Evolutionary conservation across 176 grass and related monocot genomes (phyloP), one percentile per base, ranked within the genome.

Genomic region (Chloris gayana): DNA sequence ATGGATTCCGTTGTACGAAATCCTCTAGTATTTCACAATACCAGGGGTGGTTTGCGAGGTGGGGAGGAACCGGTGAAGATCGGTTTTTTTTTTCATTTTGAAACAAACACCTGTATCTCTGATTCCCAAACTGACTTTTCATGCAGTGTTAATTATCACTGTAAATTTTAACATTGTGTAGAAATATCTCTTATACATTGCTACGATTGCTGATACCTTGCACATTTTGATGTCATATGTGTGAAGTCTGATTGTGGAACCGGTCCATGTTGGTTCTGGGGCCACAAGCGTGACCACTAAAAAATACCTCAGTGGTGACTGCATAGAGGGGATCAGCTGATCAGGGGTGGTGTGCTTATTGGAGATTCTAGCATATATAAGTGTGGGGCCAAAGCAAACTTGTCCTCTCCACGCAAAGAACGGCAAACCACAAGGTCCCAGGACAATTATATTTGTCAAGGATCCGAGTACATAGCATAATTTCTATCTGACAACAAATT

Each of bases 1-100:
- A 88, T 57, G 71, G 83, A 86, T 90, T 85, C 85, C 76, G 24
- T 62, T 10, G 27, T 79, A 75, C 14, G 70, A 82, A 76, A 80
- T 67, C 33, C 57, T 44, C 64, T 59, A n/a, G n/a, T n/a, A 34
- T 45, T 72, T 73, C 37, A 50, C 49, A 74, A 72, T 73, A 78
- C 67, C 73, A 64, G 19, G 46, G 67, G 68, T 47, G 58, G 50
- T 47, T 68, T 81, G 72, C 44, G 7, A 14, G 18, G 37, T 3
- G 8, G 65, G 38, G 37, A 45, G 6, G 17, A 66, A 67, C 49
- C 27, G 70, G 69, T 24, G 57, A 61, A 25, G 78, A 1, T 3
- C 29, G 5, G 49, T 82, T 81, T 42, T 81, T 42, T 70, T 24
- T 54, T 22, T 54, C 46, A 47, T 6, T 17, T 4, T 62, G 25